A percentile compares a stretch with the other conserved stretches of the same genome.
phyloP scores from a whole-genome alignment of 2,329 filamentous ascomycete genomes.

The Penicillium glabrum region DNA sequence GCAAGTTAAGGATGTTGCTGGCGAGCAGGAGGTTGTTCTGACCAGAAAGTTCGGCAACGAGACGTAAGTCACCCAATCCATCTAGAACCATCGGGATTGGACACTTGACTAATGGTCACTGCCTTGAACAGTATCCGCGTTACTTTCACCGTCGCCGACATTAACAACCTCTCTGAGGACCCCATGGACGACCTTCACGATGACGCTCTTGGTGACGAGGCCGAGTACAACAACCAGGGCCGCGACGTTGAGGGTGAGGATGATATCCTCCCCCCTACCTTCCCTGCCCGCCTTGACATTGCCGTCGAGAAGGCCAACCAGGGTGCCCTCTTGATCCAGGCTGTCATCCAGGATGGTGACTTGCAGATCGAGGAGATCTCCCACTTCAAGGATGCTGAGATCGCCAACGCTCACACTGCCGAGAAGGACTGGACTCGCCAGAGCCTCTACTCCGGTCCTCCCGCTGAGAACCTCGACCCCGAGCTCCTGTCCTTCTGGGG shows the following conservation, averaged over 20 bases:
- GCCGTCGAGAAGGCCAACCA: conserved; percentile 84
- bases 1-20: conserved; percentile 73
- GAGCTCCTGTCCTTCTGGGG: conserved; percentile 91
- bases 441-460: conserved; percentile 83
- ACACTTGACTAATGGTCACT: background rate
- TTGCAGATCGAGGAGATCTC: conserved; percentile 89
- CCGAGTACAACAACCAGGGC: conserved; percentile 57
- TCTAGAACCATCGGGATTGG: background rate
- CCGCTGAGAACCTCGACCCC: conserved; percentile 92
- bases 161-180: conserved; percentile 65
- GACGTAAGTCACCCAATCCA: conserved; percentile 60
- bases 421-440: conserved; percentile 76
- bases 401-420: conserved; percentile 73
- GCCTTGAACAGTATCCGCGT: conserved; percentile 64
- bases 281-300: conserved; percentile 81
- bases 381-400: conserved; percentile 75
- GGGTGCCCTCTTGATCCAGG: conserved; percentile 84
- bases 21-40: conserved; percentile 84
- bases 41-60: conserved; percentile 83
- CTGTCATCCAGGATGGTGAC: conserved; percentile 78
- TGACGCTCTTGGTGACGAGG: conserved; percentile 57
- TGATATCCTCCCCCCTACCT: conserved; percentile 57
- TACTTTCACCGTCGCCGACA: conserved; percentile 80
- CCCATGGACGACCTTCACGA: conserved; percentile 54
- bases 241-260: conserved; percentile 49